A percentile compares a stretch with the other conserved stretches of the same genome.
These are phyloP conservation scores for Dothiorella sarmentorum DNA, from an alignment of 2,329 filamentous ascomycete species.

Conservation along the genomic window DNA sequence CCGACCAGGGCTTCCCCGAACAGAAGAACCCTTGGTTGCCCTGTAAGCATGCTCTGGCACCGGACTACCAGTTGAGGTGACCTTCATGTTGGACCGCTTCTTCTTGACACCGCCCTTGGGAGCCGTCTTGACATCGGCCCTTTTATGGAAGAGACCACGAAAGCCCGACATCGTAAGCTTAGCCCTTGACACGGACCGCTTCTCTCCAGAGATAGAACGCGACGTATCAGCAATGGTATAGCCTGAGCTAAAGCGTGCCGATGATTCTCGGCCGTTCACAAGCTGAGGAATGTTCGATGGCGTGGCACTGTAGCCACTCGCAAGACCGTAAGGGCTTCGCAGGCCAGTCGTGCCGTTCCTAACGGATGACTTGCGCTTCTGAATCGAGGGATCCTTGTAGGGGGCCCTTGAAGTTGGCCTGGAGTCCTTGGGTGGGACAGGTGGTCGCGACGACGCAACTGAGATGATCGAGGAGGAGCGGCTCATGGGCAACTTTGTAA, in stretches of 20 bases:
- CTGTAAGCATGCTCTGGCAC: not conserved
- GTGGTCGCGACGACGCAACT: not conserved
- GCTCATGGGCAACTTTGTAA: not conserved
- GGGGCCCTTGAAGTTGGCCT: not conserved
- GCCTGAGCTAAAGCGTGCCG: not conserved
- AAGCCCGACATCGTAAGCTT: slow-evolving; percentile 15
- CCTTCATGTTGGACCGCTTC: not conserved
- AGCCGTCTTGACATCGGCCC: not conserved
- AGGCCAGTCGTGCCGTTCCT: not conserved
- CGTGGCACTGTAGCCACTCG: not conserved
- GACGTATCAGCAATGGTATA: not conserved
- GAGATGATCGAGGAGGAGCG: not conserved
- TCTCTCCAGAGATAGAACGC: not conserved
- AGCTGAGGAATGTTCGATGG: slow-evolving; percentile 7
- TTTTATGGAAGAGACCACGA: slow-evolving; percentile 15
- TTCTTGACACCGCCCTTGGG: not conserved
- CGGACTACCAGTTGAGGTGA: not conserved
- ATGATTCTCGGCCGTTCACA: not conserved
- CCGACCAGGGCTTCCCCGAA: not conserved
- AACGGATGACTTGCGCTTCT: not conserved
- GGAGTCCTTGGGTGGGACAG: slow-evolving; percentile 5
- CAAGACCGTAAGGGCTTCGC: slow-evolving; percentile 4
- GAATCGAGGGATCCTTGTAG: not conserved
- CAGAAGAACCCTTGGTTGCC: not conserved
- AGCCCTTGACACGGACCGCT: slow-evolving; percentile 1